phyloP scores from a whole-genome alignment of 495 filamentous ascomycete genomes.

The Talaromyces adpressus region DNA sequence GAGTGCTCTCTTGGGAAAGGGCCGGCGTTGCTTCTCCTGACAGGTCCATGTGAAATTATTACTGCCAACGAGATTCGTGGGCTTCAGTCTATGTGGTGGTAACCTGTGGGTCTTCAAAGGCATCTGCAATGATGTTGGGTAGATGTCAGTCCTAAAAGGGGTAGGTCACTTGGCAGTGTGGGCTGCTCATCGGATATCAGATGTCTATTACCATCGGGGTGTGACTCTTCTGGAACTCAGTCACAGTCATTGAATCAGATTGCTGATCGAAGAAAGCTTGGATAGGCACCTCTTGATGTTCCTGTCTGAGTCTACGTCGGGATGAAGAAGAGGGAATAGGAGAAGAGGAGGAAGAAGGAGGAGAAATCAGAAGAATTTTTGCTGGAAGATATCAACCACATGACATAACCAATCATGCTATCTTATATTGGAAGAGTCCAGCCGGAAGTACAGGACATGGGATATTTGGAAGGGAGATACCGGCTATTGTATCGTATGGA shows the following conservation, averaged over 20 bases:
- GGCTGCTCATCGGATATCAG: background rate
- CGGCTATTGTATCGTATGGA: background rate
- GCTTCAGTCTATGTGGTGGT: background rate
- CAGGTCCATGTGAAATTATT: background rate
- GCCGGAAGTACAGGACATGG: background rate
- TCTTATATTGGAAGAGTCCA: background rate
- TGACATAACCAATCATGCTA: background rate
- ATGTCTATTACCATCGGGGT: background rate
- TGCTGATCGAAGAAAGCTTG: background rate
- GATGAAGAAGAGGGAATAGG: background rate
- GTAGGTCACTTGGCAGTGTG: background rate
- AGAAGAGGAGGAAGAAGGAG: background rate
- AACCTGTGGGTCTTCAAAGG: background rate
- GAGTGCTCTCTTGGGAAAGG: background rate
- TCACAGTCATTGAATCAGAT: background rate
- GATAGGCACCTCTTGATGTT: background rate
- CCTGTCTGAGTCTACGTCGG: background rate
- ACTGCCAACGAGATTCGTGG: background rate
- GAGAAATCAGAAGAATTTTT: background rate
- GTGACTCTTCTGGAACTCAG: background rate
- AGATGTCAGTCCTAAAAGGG: background rate
- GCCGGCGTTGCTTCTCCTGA: background rate
- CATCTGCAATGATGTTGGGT: background rate
- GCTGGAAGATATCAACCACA: background rate
- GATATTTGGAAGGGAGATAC: background rate